Evolutionary conservation across 257 asterid genomes (phyloP), one percentile per base, ranked within the genome.

Genomic region (Solanum chiquidenum): DNA sequence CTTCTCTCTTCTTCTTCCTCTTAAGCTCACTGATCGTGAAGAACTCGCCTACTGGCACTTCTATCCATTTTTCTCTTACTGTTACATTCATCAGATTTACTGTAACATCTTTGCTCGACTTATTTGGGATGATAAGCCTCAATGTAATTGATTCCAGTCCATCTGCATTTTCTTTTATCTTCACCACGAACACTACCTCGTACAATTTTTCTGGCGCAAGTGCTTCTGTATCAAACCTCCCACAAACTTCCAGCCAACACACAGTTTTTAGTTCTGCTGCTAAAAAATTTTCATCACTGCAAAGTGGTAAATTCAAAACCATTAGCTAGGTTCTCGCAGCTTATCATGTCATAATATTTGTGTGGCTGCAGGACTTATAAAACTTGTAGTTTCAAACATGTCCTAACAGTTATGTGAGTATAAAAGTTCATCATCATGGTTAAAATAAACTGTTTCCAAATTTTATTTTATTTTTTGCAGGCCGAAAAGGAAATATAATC

Each of bases 161-260:
- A 12, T 92, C 92, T 85, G 96, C 92, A 69, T 92, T 87, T 86
- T 94, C 95, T 82, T 91, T 91, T 31, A 96, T 62, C 93, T 89
- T 92, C 87, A 92, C 91, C 12, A 93, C 85, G 79, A 95, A 94
- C 66, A 88, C 89, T 86, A 93, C 92, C 89, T 93, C 93, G 27
- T 96, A 94, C 27, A 27, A 35, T 49, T 88, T 86, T 90, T 85
- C 93, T 33, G 96, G 96, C 52, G 98, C 88, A 83, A 95, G 95
- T 69, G 93, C 87, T 80, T 89, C 87, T 38, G 91, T 90, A 44
- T 95, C 91, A 87, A 94, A 92, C 91, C 85, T 92, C 74, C 98
- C 98, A 60, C 92, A 97, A 85, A 95, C 90, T 91, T 96, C 96
- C 84, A 95, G 94, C 98, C 98, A 95, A 91, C 96, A 91, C 77